Base-by-base conservation (phyloP, 352 stramenopile genomes). In the Phytophthora lateralis region DNA sequence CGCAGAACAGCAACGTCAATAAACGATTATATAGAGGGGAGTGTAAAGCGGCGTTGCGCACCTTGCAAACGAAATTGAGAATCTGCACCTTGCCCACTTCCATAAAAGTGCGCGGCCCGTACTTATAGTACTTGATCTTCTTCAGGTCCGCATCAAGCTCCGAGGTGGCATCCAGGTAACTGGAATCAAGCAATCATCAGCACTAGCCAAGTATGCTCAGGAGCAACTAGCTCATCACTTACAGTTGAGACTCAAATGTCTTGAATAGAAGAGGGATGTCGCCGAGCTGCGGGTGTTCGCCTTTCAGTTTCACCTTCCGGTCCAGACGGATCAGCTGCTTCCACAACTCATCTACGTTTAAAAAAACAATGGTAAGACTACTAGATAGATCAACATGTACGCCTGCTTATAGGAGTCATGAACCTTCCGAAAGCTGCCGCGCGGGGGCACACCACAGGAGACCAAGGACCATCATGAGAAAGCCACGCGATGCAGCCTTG, bases 11-110 rank as follows among this genome's bases (percentile, higher is more conserved):
- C 38, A 53, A 27, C 6, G 45, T 49, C 20, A 48, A 32, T 46
- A 49, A 27, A 53, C 15, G 21, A 8, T 17, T 52, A 12, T 37
- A 35, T 6, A 52, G 10, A 18, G 4, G 29, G 4, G 55, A 35
- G 27, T 26, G 43, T 3, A 12, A 39, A 34, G 53, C 24, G 34
- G 38, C 47, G 12, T 27, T 35, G 27, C 60, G 46, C 63, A 95
- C 83, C 78, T 93, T 93, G 82, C 86, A 93, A 12, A 95, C 82
- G 49, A 95, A 95, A 58, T 91, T 91, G 37, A 95, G 74, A 58
- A 95, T 93, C 65, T 92, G 82, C 30, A 88, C 68, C 53, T 95
- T 93, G 69, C 84, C 75, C n/a, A 95, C 80, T 78, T 95, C 86
- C 34, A 89, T 63, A 21, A 82, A 60, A 34, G 86, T 78, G 4